Conservation (phyloP, 2,329 filamentous ascomycete species). For the Didymella arachidicola region DNA sequence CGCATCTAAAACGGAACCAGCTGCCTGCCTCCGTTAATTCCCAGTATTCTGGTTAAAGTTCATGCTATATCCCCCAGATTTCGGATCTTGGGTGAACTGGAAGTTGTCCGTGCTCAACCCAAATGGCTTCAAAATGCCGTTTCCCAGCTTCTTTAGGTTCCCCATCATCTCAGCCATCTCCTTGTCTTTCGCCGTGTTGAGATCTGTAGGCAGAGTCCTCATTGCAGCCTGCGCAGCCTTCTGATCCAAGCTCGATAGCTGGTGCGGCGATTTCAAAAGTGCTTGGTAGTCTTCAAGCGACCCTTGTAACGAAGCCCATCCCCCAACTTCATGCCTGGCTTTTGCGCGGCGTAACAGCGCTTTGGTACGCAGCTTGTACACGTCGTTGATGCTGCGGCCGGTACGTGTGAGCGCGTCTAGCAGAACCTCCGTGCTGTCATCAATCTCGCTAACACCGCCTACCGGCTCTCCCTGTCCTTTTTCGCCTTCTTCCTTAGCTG, state of each 20-base stretch:
- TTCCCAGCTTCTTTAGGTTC: slow-evolving; percentile 90
- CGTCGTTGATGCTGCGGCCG: slow-evolving; percentile 60
- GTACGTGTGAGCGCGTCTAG: slow-evolving; percentile 45
- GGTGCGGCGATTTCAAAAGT: slow-evolving; percentile 65
- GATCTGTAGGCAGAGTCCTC: slow-evolving; percentile 68
- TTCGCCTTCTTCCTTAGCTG: slow-evolving; percentile 47
- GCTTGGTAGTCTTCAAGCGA: slow-evolving; percentile 82
- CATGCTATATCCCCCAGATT: slow-evolving; percentile 91
- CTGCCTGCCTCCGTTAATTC: background rate
- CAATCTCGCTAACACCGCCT: slow-evolving; percentile 65
- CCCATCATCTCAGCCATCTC: slow-evolving; percentile 98
- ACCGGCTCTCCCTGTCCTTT: slow-evolving; percentile 55
- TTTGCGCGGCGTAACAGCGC: slow-evolving; percentile 80
- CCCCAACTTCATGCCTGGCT: slow-evolving; percentile 73
- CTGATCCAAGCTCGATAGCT: slow-evolving; percentile 69
- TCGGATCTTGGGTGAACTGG: slow-evolving; percentile 89
- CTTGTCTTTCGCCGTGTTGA: slow-evolving; percentile 80
- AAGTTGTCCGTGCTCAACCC: slow-evolving; percentile 95
- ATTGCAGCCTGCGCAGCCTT: slow-evolving; percentile 73
- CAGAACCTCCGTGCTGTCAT: slow-evolving; percentile 55
- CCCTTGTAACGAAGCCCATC: slow-evolving; percentile 81
- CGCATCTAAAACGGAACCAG: background rate
- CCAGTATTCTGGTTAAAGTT: slow-evolving; percentile 70
- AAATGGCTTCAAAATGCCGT: slow-evolving; percentile 91
- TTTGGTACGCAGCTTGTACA: slow-evolving; percentile 81